Base-by-base conservation (phyloP, 768 basidiomycete species). In the Suillus spraguei region DNA sequence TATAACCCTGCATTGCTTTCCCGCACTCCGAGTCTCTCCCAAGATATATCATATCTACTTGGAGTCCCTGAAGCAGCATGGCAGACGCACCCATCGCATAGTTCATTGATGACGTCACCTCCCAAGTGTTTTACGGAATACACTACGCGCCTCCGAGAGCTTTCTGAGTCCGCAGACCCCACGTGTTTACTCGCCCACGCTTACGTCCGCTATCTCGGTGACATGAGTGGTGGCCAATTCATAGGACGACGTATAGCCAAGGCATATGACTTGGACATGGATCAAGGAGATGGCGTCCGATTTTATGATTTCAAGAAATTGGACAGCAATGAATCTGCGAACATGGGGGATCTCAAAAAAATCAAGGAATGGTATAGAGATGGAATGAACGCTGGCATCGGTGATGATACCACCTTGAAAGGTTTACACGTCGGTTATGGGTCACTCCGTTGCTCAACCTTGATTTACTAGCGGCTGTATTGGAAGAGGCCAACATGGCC, bases 121-220 rank as follows among this genome's bases (percentile, higher is more conserved):
- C 88, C 88, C 3, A 69, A 76, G 4, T 77, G 83, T 7, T 76
- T 93, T 9, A 63, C 74, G 3, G 75, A 73, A 4, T 94, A 91
- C 74, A 72, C 85, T 63, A 66, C 74, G 7, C 86, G 88, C 55
- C 79, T 94, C 50, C 70, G 78, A 11, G 68, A 76, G n/a, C 77
- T 90, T 47, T 71, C 81, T 11, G 75, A 78, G 59, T 28, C 11
- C 28, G 64, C 67, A 9, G 83, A 82, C 69, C 85, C 81, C 13
- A 75, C 83, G 0, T 74, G 80, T 7, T 82, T 94, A 9, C 81
- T 94, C 8, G 88, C 91, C 0, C 92, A 94, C 73, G 81, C 91
- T 1, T 93, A 93, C 70, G 89, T 92, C n/a, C 83, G 91, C 39
- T 93, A 93, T 74, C 82, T 93, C 38, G 92, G 91, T 55, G 91